Evolutionary conservation across 2,329 filamentous ascomycete species (phyloP).

Genomic region (Colletotrichum scovillei): DNA sequence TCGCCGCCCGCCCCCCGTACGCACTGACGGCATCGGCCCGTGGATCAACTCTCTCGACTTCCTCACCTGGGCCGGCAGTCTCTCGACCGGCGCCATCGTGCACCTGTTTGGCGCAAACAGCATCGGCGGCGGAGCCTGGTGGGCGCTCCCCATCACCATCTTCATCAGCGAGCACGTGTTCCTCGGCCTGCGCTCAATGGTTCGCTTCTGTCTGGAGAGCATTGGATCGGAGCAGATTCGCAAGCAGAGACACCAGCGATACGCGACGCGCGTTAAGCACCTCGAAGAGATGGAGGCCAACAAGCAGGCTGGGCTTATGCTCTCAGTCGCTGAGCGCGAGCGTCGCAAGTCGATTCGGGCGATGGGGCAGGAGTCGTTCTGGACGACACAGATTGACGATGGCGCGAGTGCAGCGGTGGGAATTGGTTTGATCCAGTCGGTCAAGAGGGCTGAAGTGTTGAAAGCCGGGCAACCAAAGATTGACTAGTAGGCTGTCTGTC

Average conservation of each 20-base stretch:
- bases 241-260: slow-evolving; percentile 51
- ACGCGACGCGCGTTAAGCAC: slow-evolving; percentile 49
- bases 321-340: slow-evolving; percentile 50
- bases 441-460: slow-evolving; percentile 34
- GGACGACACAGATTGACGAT: slow-evolving; percentile 55
- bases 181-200: slow-evolving; percentile 64
- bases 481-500: background rate
- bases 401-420: slow-evolving; percentile 50
- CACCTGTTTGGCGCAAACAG: slow-evolving; percentile 76
- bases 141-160: slow-evolving; percentile 75
- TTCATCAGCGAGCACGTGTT: slow-evolving; percentile 81
- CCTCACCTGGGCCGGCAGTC: slow-evolving; percentile 77
- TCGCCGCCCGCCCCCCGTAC: slow-evolving; percentile 75
- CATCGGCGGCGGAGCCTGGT: slow-evolving; percentile 67
- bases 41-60: slow-evolving; percentile 77
- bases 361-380: slow-evolving; percentile 49
- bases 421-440: slow-evolving; percentile 46
- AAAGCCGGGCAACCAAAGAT: slow-evolving; percentile 30
- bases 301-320: slow-evolving; percentile 45
- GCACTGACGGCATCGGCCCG: slow-evolving; percentile 79
- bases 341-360: slow-evolving; percentile 50
- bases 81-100: slow-evolving; percentile 78
- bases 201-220: slow-evolving; percentile 49
- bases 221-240: slow-evolving; percentile 54
- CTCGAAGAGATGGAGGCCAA: slow-evolving; percentile 54